A percentile compares a stretch with the other conserved stretches of the same genome.
These are phyloP conservation scores for Oryza longistaminata DNA, from an alignment of 176 grass and related monocot genomes.

Conservation along the genomic window DNA sequence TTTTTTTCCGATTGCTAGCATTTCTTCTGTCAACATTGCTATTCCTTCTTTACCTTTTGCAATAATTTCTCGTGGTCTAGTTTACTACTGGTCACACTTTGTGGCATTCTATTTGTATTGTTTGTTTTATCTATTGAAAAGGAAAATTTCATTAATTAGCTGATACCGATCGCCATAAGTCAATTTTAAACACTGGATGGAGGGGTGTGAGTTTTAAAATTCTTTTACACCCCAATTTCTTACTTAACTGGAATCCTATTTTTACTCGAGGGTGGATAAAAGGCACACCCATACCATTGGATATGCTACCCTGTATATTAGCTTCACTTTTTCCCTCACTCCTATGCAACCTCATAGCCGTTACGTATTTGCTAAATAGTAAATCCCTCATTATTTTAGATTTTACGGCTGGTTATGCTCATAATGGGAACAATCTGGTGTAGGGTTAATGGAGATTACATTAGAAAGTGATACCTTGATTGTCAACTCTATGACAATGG, in stretches of 20 bases:
- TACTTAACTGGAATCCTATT: background rate
- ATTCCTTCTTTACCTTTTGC: background rate
- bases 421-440: constrained; percentile 15
- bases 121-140: background rate
- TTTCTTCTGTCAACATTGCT: background rate
- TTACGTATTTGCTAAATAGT: background rate
- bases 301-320: background rate
- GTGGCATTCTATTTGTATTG: too few species aligned
- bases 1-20: background rate
- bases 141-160: background rate
- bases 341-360: constrained; percentile 20
- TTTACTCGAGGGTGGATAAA: constrained; percentile 8
- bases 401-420: constrained; percentile 18
- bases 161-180: background rate
- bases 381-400: constrained; percentile 4
- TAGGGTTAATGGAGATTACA: constrained; percentile 18
- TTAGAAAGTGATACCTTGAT: constrained; percentile 2
- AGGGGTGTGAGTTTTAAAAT: background rate
- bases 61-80: too few species aligned
- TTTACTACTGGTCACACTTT: too few species aligned
- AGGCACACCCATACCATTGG: constrained; percentile 10
- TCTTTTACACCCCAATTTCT: background rate
- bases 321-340: background rate
- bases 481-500: constrained; percentile 43
- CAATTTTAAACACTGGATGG: constrained; percentile 2